A percentile compares a stretch with the other conserved stretches of the same genome.
These are phyloP conservation scores for Ustilaginoidea virens DNA, from an alignment of 2,329 filamentous ascomycete species.

Conservation along the genomic window DNA sequence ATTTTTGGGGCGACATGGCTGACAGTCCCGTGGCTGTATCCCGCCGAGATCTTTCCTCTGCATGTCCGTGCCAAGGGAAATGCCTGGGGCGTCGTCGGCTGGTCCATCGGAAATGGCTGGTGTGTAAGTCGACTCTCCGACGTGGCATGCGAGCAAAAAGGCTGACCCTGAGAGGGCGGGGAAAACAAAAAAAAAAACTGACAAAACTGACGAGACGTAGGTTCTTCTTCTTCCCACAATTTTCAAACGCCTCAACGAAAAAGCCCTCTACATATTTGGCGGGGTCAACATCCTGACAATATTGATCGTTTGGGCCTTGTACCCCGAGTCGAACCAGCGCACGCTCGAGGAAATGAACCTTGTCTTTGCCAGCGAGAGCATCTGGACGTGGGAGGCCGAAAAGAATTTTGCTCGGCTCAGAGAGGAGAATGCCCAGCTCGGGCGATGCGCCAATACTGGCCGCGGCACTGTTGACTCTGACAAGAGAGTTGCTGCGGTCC, in stretches of 20 bases:
- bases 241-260: conserved; percentile 49
- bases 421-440: conserved; percentile 37
- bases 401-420: conserved; percentile 46
- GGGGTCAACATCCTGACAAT: conserved; percentile 50
- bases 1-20: conserved; percentile 30
- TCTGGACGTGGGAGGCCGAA: conserved; percentile 59
- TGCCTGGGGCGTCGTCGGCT: conserved; percentile 41
- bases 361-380: conserved; percentile 49
- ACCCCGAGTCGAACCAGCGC: conserved; percentile 59
- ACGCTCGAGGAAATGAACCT: conserved; percentile 65
- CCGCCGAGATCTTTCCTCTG: conserved; percentile 42
- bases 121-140: conserved; percentile 50
- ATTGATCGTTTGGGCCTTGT: conserved; percentile 57
- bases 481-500: conserved; percentile 5
- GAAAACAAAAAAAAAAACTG: no score
- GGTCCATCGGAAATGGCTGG: conserved; percentile 43
- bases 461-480: conserved; percentile 9
- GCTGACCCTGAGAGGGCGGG: no score
- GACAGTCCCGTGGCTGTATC: conserved; percentile 46
- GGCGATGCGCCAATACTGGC: conserved; percentile 7
- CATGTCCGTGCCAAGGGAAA: conserved; percentile 43
- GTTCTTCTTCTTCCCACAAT: conserved; percentile 41
- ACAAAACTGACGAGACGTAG: no score
- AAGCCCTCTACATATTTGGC: conserved; percentile 61
- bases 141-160: no score